These are phyloP conservation scores for Pseudocercospora macadamiae DNA, from an alignment of 2,329 filamentous ascomycete species.

Conservation along the genomic window DNA sequence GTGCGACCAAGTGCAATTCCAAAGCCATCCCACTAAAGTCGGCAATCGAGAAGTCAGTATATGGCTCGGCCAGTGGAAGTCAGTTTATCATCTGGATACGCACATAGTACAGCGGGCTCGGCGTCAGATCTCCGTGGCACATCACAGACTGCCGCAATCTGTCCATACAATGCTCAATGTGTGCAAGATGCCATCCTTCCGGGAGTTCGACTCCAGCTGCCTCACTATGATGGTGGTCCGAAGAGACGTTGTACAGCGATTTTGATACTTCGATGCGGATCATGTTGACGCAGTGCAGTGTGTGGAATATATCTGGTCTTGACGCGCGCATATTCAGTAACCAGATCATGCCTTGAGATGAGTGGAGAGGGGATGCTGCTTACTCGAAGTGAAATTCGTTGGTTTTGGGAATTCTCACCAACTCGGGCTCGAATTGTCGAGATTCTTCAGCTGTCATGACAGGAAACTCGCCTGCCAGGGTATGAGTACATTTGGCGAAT, in stretches of 20 bases:
- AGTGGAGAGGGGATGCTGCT: too few species aligned
- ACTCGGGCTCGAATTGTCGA: constrained; percentile 12
- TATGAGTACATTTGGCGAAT: background rate
- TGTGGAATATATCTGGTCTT: constrained; percentile 27
- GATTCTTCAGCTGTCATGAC: constrained; percentile 22
- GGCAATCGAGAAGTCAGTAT: too few species aligned
- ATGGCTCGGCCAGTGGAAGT: too few species aligned
- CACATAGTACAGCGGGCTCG: too few species aligned
- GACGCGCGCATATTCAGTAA: too few species aligned
- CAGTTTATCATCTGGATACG: too few species aligned
- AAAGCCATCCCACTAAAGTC: constrained; percentile 20
- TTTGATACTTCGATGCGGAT: constrained; percentile 24
- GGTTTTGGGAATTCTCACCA: constrained; percentile 15
- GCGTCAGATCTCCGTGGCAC: constrained; percentile 29
- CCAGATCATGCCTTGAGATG: too few species aligned
- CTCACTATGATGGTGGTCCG: constrained; percentile 1
- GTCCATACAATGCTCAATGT: constrained; percentile 29
- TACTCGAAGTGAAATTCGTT: constrained; percentile 20
- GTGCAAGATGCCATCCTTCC: constrained; percentile 14
- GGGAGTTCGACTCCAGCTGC: constrained; percentile 1
- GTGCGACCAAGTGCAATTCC: constrained; percentile 21
- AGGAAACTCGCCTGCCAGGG: constrained; percentile 13
- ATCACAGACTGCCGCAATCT: constrained; percentile 25
- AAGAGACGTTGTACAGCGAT: constrained; percentile 20
- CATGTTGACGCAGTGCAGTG: constrained; percentile 28